These are phyloP conservation scores for Sporisorium graminicola DNA, from an alignment of 1,284 basidiomycete species.

Conservation along the genomic window DNA sequence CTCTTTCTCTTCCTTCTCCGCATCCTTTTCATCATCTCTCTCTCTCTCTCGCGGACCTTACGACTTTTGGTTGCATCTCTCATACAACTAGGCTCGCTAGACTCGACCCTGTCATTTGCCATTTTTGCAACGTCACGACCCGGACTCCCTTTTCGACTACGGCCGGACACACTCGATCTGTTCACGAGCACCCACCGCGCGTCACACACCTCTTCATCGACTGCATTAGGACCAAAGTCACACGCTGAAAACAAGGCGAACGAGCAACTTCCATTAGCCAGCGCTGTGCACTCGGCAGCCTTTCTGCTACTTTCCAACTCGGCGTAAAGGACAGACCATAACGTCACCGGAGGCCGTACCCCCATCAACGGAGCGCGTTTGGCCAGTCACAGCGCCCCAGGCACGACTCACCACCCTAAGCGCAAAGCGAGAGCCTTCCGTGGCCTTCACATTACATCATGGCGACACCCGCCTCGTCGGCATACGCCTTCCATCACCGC, in stretches of 20 bases:
- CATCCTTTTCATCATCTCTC: neutral
- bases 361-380: neutral
- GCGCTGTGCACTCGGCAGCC: neutral
- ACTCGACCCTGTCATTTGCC: neutral
- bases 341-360: neutral
- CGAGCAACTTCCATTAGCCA: neutral
- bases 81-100: slow-evolving; percentile 3
- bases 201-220: neutral
- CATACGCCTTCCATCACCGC: slow-evolving; percentile 45
- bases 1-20: neutral
- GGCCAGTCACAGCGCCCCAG: neutral
- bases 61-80: too few relatives aligned
- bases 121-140: neutral
- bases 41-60: neutral
- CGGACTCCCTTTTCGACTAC: neutral
- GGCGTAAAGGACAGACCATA: neutral
- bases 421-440: neutral
- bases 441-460: slow-evolving; percentile 13
- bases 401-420: neutral
- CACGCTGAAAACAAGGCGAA: neutral
- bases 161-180: neutral
- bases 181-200: neutral
- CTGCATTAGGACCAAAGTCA: neutral
- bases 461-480: slow-evolving; percentile 38
- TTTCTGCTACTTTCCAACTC: neutral